phyloP scores from a whole-genome alignment of 257 asterid genomes.

The Linaria vulgaris region DNA sequence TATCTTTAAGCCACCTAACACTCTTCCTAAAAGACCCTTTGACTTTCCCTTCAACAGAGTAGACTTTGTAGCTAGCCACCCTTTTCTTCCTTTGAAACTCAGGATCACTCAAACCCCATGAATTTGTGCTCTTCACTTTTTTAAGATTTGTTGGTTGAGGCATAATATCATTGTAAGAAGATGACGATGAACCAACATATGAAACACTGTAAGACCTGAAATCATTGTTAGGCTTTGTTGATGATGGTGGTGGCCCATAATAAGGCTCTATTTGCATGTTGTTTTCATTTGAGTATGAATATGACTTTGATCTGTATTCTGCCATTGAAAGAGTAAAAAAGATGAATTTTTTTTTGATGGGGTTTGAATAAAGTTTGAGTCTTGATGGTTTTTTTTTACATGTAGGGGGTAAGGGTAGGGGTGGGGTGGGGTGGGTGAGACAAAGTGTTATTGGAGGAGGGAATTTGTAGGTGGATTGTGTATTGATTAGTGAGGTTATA shows the following conservation, averaged over 20 bases:
- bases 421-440: background rate
- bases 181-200: slow-evolving; percentile 17
- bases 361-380: background rate
- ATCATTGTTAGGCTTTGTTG: slow-evolving; percentile 20
- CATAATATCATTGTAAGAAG: slow-evolving; percentile 24
- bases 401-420: background rate
- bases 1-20: slow-evolving; percentile 49
- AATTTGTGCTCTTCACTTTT: slow-evolving; percentile 37
- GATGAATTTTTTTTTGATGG: background rate
- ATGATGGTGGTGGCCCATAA: slow-evolving; percentile 26
- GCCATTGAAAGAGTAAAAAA: slow-evolving; percentile 36
- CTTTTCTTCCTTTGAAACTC: slow-evolving; percentile 55
- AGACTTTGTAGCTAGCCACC: slow-evolving; percentile 48
- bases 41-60: slow-evolving; percentile 48
- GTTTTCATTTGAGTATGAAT: slow-evolving; percentile 21
- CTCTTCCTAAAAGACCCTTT: slow-evolving; percentile 49
- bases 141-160: slow-evolving; percentile 33
- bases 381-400: background rate
- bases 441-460: background rate
- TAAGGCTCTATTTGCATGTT: slow-evolving; percentile 49
- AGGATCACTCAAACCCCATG: slow-evolving; percentile 42
- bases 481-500: too few relatives aligned
- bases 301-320: slow-evolving; percentile 43
- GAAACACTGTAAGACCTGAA: slow-evolving; percentile 44
- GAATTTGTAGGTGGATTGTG: background rate